Percentiles rank a stretch among this genome's conserved stretches.
Conservation (phyloP, 495 filamentous ascomycete genomes). For the Neurospora sp. region DNA sequence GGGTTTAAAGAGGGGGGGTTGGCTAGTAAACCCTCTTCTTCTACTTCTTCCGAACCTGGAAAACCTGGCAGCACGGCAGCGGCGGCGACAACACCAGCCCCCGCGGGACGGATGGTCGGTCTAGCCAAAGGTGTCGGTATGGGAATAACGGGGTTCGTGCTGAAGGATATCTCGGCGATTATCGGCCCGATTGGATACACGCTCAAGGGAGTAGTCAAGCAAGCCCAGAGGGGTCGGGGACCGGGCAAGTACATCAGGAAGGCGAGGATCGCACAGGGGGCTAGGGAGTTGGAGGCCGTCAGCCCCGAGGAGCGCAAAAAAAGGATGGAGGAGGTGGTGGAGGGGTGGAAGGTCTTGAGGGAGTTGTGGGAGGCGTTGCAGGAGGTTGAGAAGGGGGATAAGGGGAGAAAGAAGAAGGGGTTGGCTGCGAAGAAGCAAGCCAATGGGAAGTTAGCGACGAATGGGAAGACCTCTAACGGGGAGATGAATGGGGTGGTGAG, state of each 20-base stretch:
- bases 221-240: slow-evolving; percentile 35
- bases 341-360: slow-evolving; percentile 31
- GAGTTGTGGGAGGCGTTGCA: slow-evolving; percentile 31
- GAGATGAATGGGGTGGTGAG: not conserved
- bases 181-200: slow-evolving; percentile 55
- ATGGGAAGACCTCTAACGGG: not conserved
- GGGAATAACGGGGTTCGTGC: slow-evolving; percentile 61
- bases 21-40: not conserved
- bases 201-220: slow-evolving; percentile 54
- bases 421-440: not conserved
- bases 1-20: slow-evolving; percentile 22
- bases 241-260: slow-evolving; percentile 37
- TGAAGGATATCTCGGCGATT: slow-evolving; percentile 58
- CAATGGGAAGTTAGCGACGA: not conserved
- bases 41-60: not conserved
- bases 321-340: slow-evolving; percentile 3
- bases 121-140: slow-evolving; percentile 60
- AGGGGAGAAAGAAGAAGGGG: slow-evolving; percentile 12
- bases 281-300: slow-evolving; percentile 25
- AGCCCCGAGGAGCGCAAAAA: slow-evolving; percentile 16
- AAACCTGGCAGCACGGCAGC: no score
- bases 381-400: slow-evolving; percentile 21
- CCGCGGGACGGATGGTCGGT: slow-evolving; percentile 45
- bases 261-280: slow-evolving; percentile 39
- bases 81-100: slow-evolving; percentile 19